Conservation (phyloP, 768 basidiomycete genomes). For the Termitomyces sp. region DNA sequence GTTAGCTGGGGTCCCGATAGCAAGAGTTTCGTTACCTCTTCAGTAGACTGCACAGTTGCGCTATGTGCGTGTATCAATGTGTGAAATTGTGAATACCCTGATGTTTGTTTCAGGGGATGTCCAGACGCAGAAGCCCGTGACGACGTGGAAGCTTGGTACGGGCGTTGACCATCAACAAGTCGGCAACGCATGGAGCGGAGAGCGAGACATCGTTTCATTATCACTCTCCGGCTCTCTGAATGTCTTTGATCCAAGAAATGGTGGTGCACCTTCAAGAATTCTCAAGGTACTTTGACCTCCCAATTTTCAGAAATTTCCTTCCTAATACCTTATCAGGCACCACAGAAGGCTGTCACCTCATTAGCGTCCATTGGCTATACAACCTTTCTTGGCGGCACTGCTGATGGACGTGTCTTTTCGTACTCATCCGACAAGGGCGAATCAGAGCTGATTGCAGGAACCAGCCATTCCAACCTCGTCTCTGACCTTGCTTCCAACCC, state of each 20-base stretch:
- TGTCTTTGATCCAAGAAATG: slow-evolving; percentile 72
- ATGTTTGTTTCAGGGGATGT: slow-evolving; percentile 64
- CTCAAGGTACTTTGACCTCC: slow-evolving; percentile 45
- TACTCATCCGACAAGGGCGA: slow-evolving; percentile 51
- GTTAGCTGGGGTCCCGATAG: slow-evolving; percentile 80
- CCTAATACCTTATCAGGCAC: slow-evolving; percentile 46
- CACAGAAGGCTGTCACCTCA: slow-evolving; percentile 78
- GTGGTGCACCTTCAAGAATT: slow-evolving; percentile 56
- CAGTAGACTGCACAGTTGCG: slow-evolving; percentile 84
- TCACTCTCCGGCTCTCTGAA: slow-evolving; percentile 82
- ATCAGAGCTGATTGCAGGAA: slow-evolving; percentile 50
- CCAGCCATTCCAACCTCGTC: slow-evolving; percentile 69
- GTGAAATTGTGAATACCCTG: background rate
- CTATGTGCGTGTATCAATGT: slow-evolving; percentile 53
- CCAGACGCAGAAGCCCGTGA: slow-evolving; percentile 60
- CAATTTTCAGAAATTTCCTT: background rate
- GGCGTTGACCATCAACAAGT: slow-evolving; percentile 82
- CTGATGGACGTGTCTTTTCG: slow-evolving; percentile 71
- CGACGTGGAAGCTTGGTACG: slow-evolving; percentile 69
- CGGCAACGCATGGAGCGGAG: slow-evolving; percentile 80
- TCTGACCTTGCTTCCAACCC: slow-evolving; percentile 51
- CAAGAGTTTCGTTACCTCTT: slow-evolving; percentile 72
- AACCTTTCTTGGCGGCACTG: slow-evolving; percentile 82
- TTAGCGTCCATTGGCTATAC: slow-evolving; percentile 36
- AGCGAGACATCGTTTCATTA: slow-evolving; percentile 72